These are phyloP conservation scores for Dipteronia dyeriana DNA, from an alignment of 345 rosid genomes.

Conservation along the genomic window DNA sequence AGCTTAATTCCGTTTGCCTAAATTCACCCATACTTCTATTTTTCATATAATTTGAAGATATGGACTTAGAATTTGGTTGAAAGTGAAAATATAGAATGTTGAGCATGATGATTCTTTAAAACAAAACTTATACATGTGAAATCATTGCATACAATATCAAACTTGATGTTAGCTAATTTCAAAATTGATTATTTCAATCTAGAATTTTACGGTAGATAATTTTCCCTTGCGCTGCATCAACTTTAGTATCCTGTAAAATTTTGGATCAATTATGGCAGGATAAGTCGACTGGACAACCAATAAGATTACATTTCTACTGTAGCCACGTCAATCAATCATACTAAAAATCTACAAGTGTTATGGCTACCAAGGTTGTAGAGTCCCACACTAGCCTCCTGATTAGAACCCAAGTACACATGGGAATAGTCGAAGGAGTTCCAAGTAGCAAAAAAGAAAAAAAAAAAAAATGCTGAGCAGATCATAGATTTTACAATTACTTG, in stretches of 20 bases:
- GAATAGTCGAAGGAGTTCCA: not conserved
- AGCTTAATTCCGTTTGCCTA: not conserved
- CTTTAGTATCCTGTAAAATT: not conserved
- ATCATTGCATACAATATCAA: not conserved
- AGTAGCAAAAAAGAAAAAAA: not conserved
- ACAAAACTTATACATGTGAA: not conserved
- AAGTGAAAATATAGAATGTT: not conserved
- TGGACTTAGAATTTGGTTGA: not conserved
- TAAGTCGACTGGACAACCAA: not conserved
- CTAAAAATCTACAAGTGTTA: not conserved
- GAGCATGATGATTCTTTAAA: not conserved
- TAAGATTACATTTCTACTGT: not conserved
- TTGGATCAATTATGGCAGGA: not conserved
- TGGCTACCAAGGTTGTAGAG: not conserved
- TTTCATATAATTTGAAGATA: not conserved
- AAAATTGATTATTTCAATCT: not conserved
- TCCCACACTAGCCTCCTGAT: not conserved
- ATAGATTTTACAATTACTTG: slow-evolving; percentile 1
- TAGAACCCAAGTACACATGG: not conserved
- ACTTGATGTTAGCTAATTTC: not conserved
- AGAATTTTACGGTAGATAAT: not conserved
- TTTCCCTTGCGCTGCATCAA: not conserved
- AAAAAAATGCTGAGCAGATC: not conserved
- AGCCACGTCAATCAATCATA: not conserved
- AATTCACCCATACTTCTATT: not conserved